These are phyloP conservation scores for Eremomyces bilateralis DNA, from an alignment of 495 filamentous ascomycete genomes.

Conservation along the genomic window DNA sequence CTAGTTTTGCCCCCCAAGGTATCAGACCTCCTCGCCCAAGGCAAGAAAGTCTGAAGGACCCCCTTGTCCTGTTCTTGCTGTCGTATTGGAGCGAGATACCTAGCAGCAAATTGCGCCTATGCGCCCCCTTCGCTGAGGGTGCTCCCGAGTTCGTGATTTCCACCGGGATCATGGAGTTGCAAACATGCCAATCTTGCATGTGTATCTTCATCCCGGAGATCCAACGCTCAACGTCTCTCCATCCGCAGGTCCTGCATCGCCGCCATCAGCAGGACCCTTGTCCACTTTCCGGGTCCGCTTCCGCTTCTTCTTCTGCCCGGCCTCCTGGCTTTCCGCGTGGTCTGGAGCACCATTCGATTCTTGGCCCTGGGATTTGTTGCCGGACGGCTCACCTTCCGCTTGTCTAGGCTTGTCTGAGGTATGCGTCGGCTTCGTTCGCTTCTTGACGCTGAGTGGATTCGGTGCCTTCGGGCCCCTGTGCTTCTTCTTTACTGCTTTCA, in stretches of 20 bases:
- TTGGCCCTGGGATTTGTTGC: background rate
- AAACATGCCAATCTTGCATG: too few relatives aligned
- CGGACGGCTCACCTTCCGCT: background rate
- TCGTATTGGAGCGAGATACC: too few relatives aligned
- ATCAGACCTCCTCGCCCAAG: conserved; percentile 28
- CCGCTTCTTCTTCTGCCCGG: conserved; percentile 14
- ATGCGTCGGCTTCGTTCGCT: conserved; percentile 33
- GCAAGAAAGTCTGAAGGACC: conserved; percentile 22
- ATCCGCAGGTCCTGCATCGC: background rate
- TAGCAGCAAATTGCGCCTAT: too few relatives aligned
- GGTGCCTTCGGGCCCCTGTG: conserved; percentile 54
- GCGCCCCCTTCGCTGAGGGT: too few relatives aligned
- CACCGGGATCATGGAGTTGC: too few relatives aligned
- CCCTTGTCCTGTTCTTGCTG: too few relatives aligned
- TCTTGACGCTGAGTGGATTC: conserved; percentile 81
- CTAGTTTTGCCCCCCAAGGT: conserved; percentile 87
- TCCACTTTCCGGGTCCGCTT: conserved; percentile 13
- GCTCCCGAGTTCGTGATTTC: too few relatives aligned
- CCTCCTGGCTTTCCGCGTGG: conserved; percentile 4
- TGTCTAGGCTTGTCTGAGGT: background rate
- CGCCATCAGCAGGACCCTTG: background rate
- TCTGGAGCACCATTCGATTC: background rate
- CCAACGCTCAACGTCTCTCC: background rate
- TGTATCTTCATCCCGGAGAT: too few relatives aligned
- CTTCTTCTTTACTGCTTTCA: conserved; percentile 30